Conservation (phyloP, 2,329 filamentous ascomycete species). For the Talaromyces sp. region DNA sequence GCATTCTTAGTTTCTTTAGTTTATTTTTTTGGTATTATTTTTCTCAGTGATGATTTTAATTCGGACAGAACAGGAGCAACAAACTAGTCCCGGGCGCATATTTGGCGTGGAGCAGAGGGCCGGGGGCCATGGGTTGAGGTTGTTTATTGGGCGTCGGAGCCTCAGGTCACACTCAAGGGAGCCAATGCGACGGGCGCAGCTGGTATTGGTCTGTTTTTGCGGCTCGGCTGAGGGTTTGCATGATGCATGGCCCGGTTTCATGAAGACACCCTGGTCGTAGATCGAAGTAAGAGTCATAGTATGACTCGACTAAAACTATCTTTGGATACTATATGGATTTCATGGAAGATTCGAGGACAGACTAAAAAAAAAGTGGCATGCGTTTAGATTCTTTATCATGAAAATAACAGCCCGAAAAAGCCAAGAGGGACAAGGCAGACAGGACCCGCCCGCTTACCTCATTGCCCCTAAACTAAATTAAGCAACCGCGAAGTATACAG, state of each 20-base stretch:
- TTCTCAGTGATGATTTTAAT: not conserved
- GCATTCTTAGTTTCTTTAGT: not conserved
- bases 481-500: slow-evolving; percentile 24
- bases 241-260: not conserved
- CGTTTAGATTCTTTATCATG: not conserved
- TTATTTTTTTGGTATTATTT: not conserved
- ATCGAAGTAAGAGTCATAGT: slow-evolving; percentile 2
- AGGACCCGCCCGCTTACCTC: slow-evolving; percentile 21
- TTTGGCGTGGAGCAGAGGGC: not conserved
- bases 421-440: slow-evolving; percentile 19
- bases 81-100: slow-evolving; percentile 6
- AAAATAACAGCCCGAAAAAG: not conserved
- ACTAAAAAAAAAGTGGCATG: not conserved
- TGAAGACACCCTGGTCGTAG: not conserved
- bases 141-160: not conserved
- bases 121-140: not conserved
- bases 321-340: not conserved
- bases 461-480: slow-evolving; percentile 16
- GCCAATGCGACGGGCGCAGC: not conserved
- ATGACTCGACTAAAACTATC: not conserved
- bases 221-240: slow-evolving; percentile 1
- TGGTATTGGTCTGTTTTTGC: not conserved
- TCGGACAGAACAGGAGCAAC: slow-evolving; percentile 1
- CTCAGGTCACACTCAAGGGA: not conserved
- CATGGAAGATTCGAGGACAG: not conserved